These are phyloP conservation scores for Scedosporium boydii DNA, from an alignment of 2,329 filamentous ascomycete genomes.

Conservation along the genomic window DNA sequence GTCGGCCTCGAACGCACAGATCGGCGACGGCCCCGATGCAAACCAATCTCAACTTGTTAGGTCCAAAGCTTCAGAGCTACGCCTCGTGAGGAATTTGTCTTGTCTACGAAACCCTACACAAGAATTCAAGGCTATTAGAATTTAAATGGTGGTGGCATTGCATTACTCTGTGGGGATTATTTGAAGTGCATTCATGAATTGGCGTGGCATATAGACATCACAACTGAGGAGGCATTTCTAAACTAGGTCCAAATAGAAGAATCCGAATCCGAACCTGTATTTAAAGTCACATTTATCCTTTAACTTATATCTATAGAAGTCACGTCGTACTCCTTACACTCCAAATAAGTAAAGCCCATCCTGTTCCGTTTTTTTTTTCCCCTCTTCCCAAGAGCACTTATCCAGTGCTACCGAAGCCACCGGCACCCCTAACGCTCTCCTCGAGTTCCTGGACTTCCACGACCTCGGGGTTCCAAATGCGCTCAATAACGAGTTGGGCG, in stretches of 20 bases:
- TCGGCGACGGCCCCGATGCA: slow-evolving; percentile 31
- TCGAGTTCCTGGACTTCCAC: slow-evolving; percentile 81
- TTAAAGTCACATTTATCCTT: neutral
- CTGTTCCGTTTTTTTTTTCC: neutral
- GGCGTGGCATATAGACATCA: neutral
- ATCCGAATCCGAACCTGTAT: neutral
- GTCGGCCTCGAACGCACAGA: slow-evolving; percentile 22
- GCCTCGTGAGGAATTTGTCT: slow-evolving; percentile 65
- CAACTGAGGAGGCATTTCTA: neutral
- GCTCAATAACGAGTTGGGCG: slow-evolving; percentile 88
- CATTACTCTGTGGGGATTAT: neutral
- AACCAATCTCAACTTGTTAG: slow-evolving; percentile 56
- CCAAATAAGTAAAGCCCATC: neutral
- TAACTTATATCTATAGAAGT: neutral
- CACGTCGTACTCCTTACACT: neutral
- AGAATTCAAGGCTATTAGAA: slow-evolving; percentile 47
- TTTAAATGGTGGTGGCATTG: neutral
- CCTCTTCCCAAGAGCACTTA: neutral
- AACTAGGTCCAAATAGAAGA: neutral
- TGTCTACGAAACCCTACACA: slow-evolving; percentile 58
- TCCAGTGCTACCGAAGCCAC: slow-evolving; percentile 87
- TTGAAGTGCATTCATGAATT: neutral
- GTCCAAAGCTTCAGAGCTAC: slow-evolving; percentile 83
- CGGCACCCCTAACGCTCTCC: slow-evolving; percentile 81
- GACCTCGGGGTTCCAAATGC: slow-evolving; percentile 88